These are phyloP conservation scores for Rhypophila decipiens DNA, from an alignment of 495 filamentous ascomycete genomes.

Conservation along the genomic window DNA sequence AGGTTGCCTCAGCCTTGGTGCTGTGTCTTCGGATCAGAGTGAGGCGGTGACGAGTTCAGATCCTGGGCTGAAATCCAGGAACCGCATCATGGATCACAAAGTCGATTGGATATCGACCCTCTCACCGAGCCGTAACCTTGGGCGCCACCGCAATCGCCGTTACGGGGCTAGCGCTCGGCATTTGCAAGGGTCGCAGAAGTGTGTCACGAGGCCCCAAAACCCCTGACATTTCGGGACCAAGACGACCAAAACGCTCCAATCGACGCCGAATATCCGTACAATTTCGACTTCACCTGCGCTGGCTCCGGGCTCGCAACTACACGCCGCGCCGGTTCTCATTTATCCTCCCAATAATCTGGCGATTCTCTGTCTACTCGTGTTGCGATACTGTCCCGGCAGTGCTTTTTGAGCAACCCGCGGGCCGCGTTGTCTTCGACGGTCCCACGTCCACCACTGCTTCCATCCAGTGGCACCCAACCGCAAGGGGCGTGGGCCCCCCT, in stretches of 20 bases:
- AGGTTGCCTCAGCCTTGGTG: too few species aligned
- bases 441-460: too few species aligned
- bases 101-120: constrained; percentile 11
- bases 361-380: not conserved
- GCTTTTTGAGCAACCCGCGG: constrained; percentile 22
- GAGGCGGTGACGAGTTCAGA: too few species aligned
- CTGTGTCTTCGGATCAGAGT: too few species aligned
- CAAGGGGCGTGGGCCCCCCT: too few species aligned
- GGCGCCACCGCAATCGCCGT: not conserved
- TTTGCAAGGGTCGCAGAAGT: constrained; percentile 8
- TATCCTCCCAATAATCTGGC: not conserved
- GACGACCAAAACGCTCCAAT: not conserved
- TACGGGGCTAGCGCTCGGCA: constrained; percentile 6
- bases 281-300: too few species aligned
- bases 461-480: too few species aligned
- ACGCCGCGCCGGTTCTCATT: not conserved
- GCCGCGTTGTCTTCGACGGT: too few species aligned
- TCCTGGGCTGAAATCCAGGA: too few species aligned
- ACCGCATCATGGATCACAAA: too few species aligned
- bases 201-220: constrained; percentile 24
- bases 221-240: constrained; percentile 4
- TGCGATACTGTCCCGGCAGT: constrained; percentile 14
- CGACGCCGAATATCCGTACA: too few species aligned
- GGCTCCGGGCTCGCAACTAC: not conserved
- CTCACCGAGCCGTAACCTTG: not conserved